Base-by-base conservation (phyloP, 305 asterid species). In the Plantago coronopus region DNA sequence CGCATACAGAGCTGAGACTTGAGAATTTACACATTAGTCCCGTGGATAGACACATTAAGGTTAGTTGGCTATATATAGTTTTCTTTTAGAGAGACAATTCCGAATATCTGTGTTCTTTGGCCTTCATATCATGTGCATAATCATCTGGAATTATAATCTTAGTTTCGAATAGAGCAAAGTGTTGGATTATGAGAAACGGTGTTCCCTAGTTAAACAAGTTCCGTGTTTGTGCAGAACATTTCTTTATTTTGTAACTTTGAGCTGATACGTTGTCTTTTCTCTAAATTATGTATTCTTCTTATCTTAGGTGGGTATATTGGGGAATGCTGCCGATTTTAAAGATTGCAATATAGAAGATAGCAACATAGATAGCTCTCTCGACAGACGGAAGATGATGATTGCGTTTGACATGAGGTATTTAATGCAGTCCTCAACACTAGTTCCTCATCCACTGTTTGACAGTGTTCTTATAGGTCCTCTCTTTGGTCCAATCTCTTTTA, bases 381-480 rank as follows among this genome's bases (percentile, higher is more conserved):
- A 78, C 66, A 80, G 96, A 73, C 78, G 93, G 70, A 79, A 79
- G 66, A 83, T 88, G 96, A 91, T 91, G 96, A 88, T 88, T 67
- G 96, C 90, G 59, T 91, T 91, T 80, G 98, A 91, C 72, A 84
- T 91, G 96, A 91, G 98, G 98, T 88, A 72, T 66, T 71, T 23
- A 57, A 48, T 46, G 54, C 62, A 34, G 49, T 58, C 45, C 50
- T 55, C 48, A 38, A 54, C 27, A 64, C 58, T 48, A 55, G 37
- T 55, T 64, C 57, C 62, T 62, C 19, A 62, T 38, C 49, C 53
- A 18, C 27, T 73, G 70, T 47, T 63, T 27, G 8, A 55, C 68
- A 56, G 49, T 15, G 45, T 70, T 57, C 63, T 72, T 29, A 74
- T 51, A 38, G 62, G 12, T 27, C 61, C 54, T 38, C 11, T 62